Percentiles rank a stretch among this genome's conserved stretches.
phyloP scores from a whole-genome alignment of 495 filamentous ascomycete genomes.

The Tirmania nivea region DNA sequence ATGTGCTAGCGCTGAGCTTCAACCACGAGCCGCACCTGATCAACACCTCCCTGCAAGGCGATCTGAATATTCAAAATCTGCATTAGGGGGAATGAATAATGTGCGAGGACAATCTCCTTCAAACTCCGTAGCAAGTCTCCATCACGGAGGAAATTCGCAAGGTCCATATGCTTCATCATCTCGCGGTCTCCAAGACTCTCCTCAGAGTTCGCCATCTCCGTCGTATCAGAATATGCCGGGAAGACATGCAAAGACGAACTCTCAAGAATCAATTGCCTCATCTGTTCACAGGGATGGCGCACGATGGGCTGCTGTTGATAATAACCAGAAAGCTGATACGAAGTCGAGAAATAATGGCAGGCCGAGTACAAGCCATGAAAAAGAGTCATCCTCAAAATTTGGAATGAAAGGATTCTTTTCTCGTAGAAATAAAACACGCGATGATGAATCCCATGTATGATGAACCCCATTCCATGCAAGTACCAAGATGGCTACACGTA shows the following conservation, averaged over 20 bases:
- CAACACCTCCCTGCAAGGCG: neutral
- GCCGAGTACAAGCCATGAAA: neutral
- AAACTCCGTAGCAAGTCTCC: neutral
- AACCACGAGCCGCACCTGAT: neutral
- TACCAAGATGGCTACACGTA: no score
- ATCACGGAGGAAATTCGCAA: neutral
- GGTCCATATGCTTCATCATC: neutral
- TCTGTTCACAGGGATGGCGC: neutral
- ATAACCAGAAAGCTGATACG: neutral
- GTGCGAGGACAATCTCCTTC: neutral
- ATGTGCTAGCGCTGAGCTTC: neutral
- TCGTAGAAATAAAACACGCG: neutral
- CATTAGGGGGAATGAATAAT: neutral
- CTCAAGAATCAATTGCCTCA: conserved; percentile 14
- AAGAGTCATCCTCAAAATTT: neutral
- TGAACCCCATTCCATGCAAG: neutral
- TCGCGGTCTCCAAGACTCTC: conserved; percentile 4
- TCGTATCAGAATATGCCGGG: conserved; percentile 7
- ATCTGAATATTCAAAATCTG: neutral
- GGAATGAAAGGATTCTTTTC: neutral
- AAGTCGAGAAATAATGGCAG: neutral
- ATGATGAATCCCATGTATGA: neutral
- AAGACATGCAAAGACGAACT: conserved; percentile 16
- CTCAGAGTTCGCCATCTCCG: conserved; percentile 13
- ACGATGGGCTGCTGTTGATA: neutral